Evolutionary conservation across 805 yeast genomes (phyloP).

Genomic region (Hemisphaericaspora nanyangensis): DNA sequence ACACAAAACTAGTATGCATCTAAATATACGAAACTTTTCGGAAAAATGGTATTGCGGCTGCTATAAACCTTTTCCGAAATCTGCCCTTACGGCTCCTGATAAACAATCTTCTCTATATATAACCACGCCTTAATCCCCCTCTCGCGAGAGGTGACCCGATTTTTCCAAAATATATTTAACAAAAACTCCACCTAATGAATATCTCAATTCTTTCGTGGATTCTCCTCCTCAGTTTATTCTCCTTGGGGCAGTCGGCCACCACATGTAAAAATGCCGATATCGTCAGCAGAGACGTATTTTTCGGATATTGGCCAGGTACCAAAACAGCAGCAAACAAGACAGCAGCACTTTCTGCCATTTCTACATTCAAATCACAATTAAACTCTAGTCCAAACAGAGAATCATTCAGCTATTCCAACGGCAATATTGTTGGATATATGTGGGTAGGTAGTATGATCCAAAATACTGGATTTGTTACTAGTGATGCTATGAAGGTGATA

Average conservation of each 20-base stretch:
- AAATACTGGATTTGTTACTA: slow-evolving; percentile 9
- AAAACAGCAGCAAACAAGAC: slow-evolving; percentile 8
- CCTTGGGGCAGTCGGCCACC: neutral
- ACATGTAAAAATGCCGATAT: slow-evolving; percentile 7
- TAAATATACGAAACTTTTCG: too few species aligned
- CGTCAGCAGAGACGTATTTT: slow-evolving; percentile 5
- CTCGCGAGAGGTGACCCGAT: too few species aligned
- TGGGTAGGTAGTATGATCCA: slow-evolving; percentile 15
- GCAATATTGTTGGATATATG: slow-evolving; percentile 11
- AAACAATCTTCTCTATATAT: too few species aligned
- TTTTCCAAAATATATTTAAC: too few species aligned
- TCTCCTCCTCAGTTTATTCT: neutral
- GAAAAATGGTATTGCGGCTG: too few species aligned
- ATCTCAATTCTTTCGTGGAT: neutral
- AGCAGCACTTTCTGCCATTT: slow-evolving; percentile 7
- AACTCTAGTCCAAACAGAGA: slow-evolving; percentile 7
- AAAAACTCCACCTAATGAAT: too few species aligned
- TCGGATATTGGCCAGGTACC: slow-evolving; percentile 9
- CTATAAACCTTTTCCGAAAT: too few species aligned
- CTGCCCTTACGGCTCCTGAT: too few species aligned
- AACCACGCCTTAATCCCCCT: too few species aligned
- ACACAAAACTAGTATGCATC: too few species aligned
- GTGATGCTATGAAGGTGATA: slow-evolving; percentile 1
- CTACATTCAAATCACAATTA: slow-evolving; percentile 6
- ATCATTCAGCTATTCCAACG: slow-evolving; percentile 5